Conservation (phyloP, 768 basidiomycete species). For the Amanita fuliginea region DNA sequence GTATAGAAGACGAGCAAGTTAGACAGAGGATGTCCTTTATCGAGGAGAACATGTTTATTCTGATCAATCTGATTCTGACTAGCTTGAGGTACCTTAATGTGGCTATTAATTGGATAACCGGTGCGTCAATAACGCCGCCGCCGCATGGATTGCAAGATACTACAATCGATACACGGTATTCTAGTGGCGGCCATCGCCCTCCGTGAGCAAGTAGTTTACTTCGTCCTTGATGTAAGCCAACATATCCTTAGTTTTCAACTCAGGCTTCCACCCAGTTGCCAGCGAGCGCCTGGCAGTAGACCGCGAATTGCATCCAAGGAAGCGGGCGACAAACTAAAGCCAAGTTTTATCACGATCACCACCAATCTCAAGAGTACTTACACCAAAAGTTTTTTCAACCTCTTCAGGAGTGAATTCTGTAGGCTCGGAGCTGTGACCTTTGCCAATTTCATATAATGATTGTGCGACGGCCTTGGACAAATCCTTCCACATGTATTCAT, state of each 20-base stretch:
- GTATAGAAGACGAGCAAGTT: slow-evolving; percentile 51
- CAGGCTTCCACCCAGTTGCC: slow-evolving; percentile 35
- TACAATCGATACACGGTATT: no score
- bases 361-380: slow-evolving; percentile 7
- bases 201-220: slow-evolving; percentile 12
- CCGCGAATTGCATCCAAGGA: slow-evolving; percentile 29
- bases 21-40: slow-evolving; percentile 33
- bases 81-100: no score
- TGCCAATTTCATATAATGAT: slow-evolving; percentile 26
- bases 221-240: slow-evolving; percentile 35
- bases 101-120: no score
- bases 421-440: slow-evolving; percentile 25
- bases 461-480: slow-evolving; percentile 28
- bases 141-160: no score
- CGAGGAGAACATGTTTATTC: not conserved
- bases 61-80: no score
- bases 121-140: no score
- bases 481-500: slow-evolving; percentile 33
- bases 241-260: slow-evolving; percentile 35
- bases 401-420: slow-evolving; percentile 37
- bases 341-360: not conserved
- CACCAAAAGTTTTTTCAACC: slow-evolving; percentile 27
- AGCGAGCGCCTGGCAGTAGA: slow-evolving; percentile 24
- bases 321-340: slow-evolving; percentile 25
- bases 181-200: not conserved